Conservation (phyloP, 2,329 filamentous ascomycete genomes). For the Uncinocarpus reesii region DNA sequence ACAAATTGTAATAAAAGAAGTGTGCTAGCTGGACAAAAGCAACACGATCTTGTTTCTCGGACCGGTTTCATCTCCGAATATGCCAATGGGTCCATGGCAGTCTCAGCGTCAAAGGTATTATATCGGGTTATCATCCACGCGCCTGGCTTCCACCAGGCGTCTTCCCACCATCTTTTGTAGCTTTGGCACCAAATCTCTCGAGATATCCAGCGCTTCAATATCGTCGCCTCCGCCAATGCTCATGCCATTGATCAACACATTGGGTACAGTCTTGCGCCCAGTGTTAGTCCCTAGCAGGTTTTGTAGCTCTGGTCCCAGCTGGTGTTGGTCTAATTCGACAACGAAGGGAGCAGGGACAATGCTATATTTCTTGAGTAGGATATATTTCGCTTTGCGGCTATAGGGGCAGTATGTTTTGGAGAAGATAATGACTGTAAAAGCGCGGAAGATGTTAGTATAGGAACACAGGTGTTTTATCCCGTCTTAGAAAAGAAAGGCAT, state of each 20-base stretch:
- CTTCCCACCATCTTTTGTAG: constrained; percentile 65
- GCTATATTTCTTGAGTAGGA: constrained; percentile 73
- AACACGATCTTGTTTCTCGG: too few species aligned
- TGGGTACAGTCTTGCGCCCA: constrained; percentile 76
- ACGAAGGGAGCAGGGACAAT: constrained; percentile 76
- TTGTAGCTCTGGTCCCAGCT: constrained; percentile 63
- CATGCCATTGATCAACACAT: constrained; percentile 75
- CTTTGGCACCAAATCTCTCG: constrained; percentile 58
- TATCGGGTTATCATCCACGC: constrained; percentile 15
- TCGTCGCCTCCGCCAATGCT: constrained; percentile 89
- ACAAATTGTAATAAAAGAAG: too few species aligned
- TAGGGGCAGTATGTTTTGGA: constrained; percentile 87
- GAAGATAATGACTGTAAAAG: constrained; percentile 70
- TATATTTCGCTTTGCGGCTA: constrained; percentile 72
- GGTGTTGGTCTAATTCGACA: constrained; percentile 79
- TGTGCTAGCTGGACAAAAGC: too few species aligned
- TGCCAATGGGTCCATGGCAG: too few species aligned
- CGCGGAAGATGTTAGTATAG: background rate
- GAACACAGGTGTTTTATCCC: background rate
- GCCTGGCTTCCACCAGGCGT: constrained; percentile 40
- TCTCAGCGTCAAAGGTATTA: background rate
- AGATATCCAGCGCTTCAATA: constrained; percentile 58
- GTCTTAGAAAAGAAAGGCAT: constrained; percentile 26
- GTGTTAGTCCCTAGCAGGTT: constrained; percentile 61
- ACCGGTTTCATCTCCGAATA: too few species aligned